A percentile compares a stretch with the other conserved stretches of the same genome.
phyloP scores from a whole-genome alignment of 768 basidiomycete genomes.

The Suillus cothurnatus region DNA sequence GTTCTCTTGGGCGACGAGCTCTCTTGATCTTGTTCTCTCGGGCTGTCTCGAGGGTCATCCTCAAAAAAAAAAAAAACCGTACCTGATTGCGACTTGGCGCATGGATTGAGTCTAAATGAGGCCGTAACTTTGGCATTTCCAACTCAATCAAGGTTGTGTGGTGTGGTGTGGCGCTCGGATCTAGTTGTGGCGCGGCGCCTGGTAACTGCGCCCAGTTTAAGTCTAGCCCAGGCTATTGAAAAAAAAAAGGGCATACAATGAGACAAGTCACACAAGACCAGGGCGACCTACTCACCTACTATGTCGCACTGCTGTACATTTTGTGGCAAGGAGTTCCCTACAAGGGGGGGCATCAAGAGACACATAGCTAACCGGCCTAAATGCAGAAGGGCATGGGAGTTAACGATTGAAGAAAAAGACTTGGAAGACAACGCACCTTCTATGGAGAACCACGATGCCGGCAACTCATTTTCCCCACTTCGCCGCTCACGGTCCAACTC shows the following conservation, averaged over 20 bases:
- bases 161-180: too few species aligned
- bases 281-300: not conserved
- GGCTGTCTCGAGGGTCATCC: too few species aligned
- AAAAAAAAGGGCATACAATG: too few species aligned
- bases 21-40: too few species aligned
- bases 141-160: too few species aligned
- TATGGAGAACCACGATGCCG: not conserved
- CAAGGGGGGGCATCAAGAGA: slow-evolving; percentile 3
- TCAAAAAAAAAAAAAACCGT: not conserved
- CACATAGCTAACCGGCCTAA: slow-evolving; percentile 3
- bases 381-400: slow-evolving; percentile 8
- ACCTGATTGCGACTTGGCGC: not conserved
- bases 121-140: not conserved
- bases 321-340: slow-evolving; percentile 7
- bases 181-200: too few species aligned
- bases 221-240: too few species aligned
- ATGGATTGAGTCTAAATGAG: not conserved
- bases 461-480: not conserved
- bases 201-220: too few species aligned
- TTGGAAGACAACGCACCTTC: too few species aligned
- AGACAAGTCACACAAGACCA: too few species aligned
- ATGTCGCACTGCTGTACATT: not conserved
- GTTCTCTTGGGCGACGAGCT: too few species aligned
- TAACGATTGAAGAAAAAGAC: too few species aligned
- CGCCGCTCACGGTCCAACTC: not conserved